Evolutionary conservation across 192 early-diverging fungal species (phyloP), one percentile per base, ranked within the genome.

Genomic region (Mortierella claussenii): DNA sequence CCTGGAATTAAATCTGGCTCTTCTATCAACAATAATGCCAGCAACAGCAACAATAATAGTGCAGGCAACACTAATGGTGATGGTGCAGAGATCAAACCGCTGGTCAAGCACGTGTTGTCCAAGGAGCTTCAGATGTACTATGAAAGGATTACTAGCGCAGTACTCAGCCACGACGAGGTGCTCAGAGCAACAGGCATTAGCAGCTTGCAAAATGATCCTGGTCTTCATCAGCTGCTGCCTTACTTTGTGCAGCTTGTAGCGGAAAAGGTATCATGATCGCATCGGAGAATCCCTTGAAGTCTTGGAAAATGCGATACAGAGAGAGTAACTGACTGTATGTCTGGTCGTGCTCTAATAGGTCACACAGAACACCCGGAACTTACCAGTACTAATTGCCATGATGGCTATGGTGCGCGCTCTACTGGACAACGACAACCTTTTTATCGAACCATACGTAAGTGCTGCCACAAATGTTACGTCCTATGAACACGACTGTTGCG

Each of bases 191-290:
- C 92, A 4, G 96, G 95, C 6, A 81, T 97, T 46, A 89, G 96
- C 63, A 93, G 91, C 81, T 76, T 98, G 12, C 78, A 88, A 10
- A 85, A 87, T 10, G 98, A 99, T 71, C 93, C 98, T 2, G 98
- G 96, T 15, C 88, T 99, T 48, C 94, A 97, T 75, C 93, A 95
- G 64, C 84, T 99, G 20, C 71, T 98, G 8, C 96, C 98, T 0
- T 98, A 98, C 79, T 96, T 98, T 87, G 88, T 97, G 13, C 90
- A 95, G 78, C 94, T 97, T 60, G 89, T 97, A 49, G 90, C 91
- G 5, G 93, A 95, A 56, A 93, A 95, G 65, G 87, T 91, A 44
- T 17, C 17, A 8, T 4, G 21, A 21, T 13, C 54, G 17, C 2
- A 56, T 11, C 8, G 21, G 33, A 24, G 54, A 24, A n/a, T n/a